Percentiles rank a stretch among this genome's conserved stretches.
Conservation (phyloP, 768 basidiomycete genomes). For the Harrya chromipes region DNA sequence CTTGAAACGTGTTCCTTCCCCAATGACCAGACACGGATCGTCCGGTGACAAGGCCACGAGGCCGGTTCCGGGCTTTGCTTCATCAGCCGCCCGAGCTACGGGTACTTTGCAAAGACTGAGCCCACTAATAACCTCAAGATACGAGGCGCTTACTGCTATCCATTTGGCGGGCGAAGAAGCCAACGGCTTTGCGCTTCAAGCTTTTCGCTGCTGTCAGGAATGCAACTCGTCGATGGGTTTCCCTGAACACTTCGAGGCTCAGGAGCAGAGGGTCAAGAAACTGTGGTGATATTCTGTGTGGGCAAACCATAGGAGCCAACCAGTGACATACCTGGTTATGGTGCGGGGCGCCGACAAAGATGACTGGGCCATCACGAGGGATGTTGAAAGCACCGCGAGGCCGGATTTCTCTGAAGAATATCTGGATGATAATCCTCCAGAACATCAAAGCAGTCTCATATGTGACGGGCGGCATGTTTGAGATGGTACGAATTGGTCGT, state of each 20-base stretch:
- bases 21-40: constrained; percentile 80
- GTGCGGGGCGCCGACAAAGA: constrained; percentile 92
- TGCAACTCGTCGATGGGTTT: constrained; percentile 76
- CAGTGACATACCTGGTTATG: constrained; percentile 69
- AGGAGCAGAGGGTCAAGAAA: constrained; percentile 91
- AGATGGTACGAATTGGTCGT: constrained; percentile 2
- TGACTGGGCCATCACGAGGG: constrained; percentile 83
- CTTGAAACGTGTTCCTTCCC: constrained; percentile 76
- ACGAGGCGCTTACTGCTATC: constrained; percentile 65
- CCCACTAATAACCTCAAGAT: neutral
- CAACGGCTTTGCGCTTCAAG: constrained; percentile 75
- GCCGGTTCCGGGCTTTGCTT: constrained; percentile 73
- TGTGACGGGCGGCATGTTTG: constrained; percentile 26
- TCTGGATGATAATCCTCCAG: constrained; percentile 82
- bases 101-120: constrained; percentile 58
- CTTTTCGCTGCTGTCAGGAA: constrained; percentile 90
- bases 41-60: constrained; percentile 63
- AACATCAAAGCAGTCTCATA: constrained; percentile 82
- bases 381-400: constrained; percentile 95
- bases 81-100: constrained; percentile 88
- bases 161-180: constrained; percentile 79
- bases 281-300: constrained; percentile 39
- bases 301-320: constrained; percentile 3
- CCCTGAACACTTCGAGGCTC: constrained; percentile 79
- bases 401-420: constrained; percentile 96